Evolutionary conservation across 2,329 filamentous ascomycete genomes (phyloP), one percentile per base, ranked within the genome.

Genomic region (Exserohilum turcica): DNA sequence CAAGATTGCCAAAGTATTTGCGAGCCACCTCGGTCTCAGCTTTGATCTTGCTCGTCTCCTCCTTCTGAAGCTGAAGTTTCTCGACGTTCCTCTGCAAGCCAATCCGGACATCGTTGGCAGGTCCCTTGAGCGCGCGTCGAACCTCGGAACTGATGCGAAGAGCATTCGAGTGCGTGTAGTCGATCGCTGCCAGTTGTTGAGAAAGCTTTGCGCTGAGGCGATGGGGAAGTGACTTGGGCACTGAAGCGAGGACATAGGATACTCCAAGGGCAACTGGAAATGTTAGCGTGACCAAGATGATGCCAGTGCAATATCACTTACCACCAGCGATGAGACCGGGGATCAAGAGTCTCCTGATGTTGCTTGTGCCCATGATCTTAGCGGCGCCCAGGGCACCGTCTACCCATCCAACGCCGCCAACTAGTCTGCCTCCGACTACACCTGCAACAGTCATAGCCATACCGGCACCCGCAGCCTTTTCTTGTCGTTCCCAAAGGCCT

Each of bases 361-460:
- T 96, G 68, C 89, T 88, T 54, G 87, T 87, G 39, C 92, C 89
- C 56, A 97, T 76, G 36, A 97, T 77, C 66, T 88, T 91, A n/a
- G 85, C 87, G 6, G 89, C 90, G 57, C 89, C 90, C 46, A 97
- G 75, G 1, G 90, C 88, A 59, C 93, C 90, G 71, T 97, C 93
- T 63, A 97, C 79, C 92, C 93, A 97, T 44, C 89, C 87, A 63
- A 89, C 86, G 57, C 92, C 89, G 54, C 92, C 91, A 33, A 99
- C 79, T 68, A 94, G 82, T 42, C 91, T 84, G 43, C 89, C 85
- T 51, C 93, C 91, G 4, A 97, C 80, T 2, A 96, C 91, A 51
- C 91, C 92, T 8, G 90, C 90, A 31, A 96, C 84, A 1, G 94
- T 99, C 69, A 99, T 82, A 5, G 93, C 94, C 88, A 99, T 92